phyloP scores from a whole-genome alignment of 2,329 filamentous ascomycete genomes.

The Lecanosticta acicola region DNA sequence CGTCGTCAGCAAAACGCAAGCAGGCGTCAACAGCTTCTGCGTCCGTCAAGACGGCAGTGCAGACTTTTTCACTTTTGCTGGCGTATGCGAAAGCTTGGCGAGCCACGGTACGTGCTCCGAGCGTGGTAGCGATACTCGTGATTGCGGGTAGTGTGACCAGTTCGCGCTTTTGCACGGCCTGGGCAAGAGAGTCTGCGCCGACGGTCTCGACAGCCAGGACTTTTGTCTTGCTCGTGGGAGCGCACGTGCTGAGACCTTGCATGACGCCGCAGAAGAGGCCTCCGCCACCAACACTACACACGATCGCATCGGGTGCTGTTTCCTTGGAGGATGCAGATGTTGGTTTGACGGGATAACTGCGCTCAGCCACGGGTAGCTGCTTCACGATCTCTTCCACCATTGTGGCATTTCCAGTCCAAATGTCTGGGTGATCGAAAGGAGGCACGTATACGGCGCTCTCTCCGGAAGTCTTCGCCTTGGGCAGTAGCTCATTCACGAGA shows the following conservation, averaged over 20 bases:
- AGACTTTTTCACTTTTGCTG: slow-evolving; percentile 43
- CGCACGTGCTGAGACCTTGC: slow-evolving; percentile 55
- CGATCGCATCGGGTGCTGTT: slow-evolving; percentile 58
- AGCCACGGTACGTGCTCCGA: slow-evolving; percentile 70
- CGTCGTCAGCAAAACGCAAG: slow-evolving; percentile 73
- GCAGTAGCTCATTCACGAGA: slow-evolving; percentile 55
- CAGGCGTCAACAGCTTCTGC: slow-evolving; percentile 74
- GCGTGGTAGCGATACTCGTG: slow-evolving; percentile 66
- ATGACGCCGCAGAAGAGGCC: slow-evolving; percentile 73
- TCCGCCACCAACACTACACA: slow-evolving; percentile 76
- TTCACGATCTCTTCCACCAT: slow-evolving; percentile 49
- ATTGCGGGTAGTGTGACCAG: slow-evolving; percentile 61
- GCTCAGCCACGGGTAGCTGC: slow-evolving; percentile 33
- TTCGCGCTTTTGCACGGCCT: slow-evolving; percentile 52
- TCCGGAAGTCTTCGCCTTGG: slow-evolving; percentile 36
- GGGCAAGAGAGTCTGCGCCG: slow-evolving; percentile 65
- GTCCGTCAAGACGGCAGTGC: slow-evolving; percentile 62
- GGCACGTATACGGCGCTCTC: slow-evolving; percentile 57
- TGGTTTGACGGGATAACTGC: slow-evolving; percentile 1
- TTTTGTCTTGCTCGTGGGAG: slow-evolving; percentile 32
- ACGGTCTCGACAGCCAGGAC: slow-evolving; percentile 71
- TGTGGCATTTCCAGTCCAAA: slow-evolving; percentile 61
- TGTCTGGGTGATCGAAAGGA: slow-evolving; percentile 62
- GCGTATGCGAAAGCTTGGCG: slow-evolving; percentile 62
- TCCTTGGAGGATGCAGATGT: slow-evolving; percentile 3